Conservation (phyloP, 2,329 filamentous ascomycete genomes). For the Gaeumannomyces tritici region DNA sequence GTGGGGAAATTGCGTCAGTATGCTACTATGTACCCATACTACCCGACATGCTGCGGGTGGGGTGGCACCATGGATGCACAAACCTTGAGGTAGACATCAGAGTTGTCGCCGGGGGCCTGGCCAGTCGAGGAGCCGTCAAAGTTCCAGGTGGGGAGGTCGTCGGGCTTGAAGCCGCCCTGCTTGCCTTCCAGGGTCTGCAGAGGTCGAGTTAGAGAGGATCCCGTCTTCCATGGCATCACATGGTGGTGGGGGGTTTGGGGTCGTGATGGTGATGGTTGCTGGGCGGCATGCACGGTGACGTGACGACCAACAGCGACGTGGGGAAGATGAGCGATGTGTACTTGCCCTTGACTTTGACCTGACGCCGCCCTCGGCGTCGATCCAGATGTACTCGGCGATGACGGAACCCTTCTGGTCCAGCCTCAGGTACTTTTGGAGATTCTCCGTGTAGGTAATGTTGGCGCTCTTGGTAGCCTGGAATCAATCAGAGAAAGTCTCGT, state of each 20-base stretch:
- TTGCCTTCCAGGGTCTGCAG: conserved; percentile 6
- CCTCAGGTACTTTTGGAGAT: conserved; percentile 77
- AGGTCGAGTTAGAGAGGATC: not conserved
- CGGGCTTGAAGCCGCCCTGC: conserved; percentile 16
- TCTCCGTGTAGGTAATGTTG: not conserved
- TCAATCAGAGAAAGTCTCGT: not conserved
- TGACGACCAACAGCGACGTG: not conserved
- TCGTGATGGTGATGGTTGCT: not conserved
- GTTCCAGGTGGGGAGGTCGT: conserved; percentile 67
- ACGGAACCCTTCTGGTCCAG: conserved; percentile 82
- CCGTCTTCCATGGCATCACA: not conserved
- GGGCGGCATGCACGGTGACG: not conserved
- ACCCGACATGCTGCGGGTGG: not conserved
- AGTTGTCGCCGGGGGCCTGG: conserved; percentile 70
- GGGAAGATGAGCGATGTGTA: not conserved
- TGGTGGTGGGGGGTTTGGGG: no score
- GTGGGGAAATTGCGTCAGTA: not conserved
- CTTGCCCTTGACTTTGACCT: conserved; percentile 96
- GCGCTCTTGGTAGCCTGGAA: not conserved
- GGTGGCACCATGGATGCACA: not conserved
- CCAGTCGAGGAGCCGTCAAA: conserved; percentile 70
- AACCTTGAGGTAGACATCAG: conserved; percentile 46
- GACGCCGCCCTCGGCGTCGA: conserved; percentile 72
- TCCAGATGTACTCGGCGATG: conserved; percentile 71
- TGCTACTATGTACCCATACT: no score